These are phyloP conservation scores for Rhynchospora tenuis DNA, from an alignment of 176 grass and related monocot genomes.

Conservation along the genomic window DNA sequence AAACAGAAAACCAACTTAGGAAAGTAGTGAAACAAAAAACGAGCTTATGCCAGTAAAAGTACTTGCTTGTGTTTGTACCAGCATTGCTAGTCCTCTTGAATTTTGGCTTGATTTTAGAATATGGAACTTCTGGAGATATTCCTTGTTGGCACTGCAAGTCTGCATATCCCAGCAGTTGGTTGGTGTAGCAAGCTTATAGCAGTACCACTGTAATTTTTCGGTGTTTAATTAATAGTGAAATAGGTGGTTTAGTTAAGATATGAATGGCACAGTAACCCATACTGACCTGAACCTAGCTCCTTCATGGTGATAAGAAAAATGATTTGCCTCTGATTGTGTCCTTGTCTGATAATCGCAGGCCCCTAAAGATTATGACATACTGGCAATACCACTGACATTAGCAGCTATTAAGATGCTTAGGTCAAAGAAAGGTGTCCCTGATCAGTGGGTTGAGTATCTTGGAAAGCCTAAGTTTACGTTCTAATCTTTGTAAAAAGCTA, in stretches of 20 bases:
- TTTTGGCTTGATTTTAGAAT: neutral
- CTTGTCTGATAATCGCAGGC: slow-evolving; percentile 36
- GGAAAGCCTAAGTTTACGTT: slow-evolving; percentile 40
- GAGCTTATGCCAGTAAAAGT: neutral
- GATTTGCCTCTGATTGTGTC: neutral
- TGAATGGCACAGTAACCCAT: neutral
- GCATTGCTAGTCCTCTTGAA: neutral
- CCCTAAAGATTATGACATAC: slow-evolving; percentile 71
- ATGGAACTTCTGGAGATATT: neutral
- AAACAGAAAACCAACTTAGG: neutral
- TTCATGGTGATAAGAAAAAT: slow-evolving; percentile 1
- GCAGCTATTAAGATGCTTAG: slow-evolving; percentile 53
- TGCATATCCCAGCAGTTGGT: neutral
- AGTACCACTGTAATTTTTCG: neutral
- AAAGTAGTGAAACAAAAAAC: neutral
- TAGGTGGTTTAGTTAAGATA: neutral
- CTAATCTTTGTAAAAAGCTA: slow-evolving; percentile 8
- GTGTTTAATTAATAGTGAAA: neutral
- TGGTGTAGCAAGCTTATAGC: neutral
- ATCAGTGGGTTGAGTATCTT: slow-evolving; percentile 75
- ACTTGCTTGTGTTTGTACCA: neutral
- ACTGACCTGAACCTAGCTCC: neutral
- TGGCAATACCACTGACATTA: slow-evolving; percentile 70
- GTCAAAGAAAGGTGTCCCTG: slow-evolving; percentile 65
- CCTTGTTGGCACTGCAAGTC: neutral